A percentile compares a stretch with the other conserved stretches of the same genome.
Conservation (phyloP, 1,284 basidiomycete genomes). For the Wolfiporia cocos region DNA sequence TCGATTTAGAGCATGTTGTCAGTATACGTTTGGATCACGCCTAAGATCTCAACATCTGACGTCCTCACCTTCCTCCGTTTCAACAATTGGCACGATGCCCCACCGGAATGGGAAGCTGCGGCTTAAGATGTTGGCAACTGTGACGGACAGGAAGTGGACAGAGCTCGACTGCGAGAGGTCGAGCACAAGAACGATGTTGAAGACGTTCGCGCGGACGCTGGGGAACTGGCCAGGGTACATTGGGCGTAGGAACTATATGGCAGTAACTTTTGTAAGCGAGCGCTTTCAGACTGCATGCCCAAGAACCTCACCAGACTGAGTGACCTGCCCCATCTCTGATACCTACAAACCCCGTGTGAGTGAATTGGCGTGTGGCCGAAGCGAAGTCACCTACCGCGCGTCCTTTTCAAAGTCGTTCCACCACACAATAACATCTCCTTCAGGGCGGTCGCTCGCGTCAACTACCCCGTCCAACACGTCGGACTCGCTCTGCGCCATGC, state of each 20-base stretch:
- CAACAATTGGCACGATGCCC: slow-evolving; percentile 74
- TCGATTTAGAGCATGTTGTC: background rate
- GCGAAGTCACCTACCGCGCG: slow-evolving; percentile 37
- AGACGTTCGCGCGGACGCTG: slow-evolving; percentile 65
- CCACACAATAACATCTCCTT: slow-evolving; percentile 68
- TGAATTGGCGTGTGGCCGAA: background rate
- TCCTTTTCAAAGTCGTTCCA: slow-evolving; percentile 94
- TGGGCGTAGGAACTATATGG: slow-evolving; percentile 57
- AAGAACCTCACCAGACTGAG: slow-evolving; percentile 38
- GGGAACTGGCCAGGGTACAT: slow-evolving; percentile 77
- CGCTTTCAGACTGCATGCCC: background rate
- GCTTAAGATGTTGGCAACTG: slow-evolving; percentile 65
- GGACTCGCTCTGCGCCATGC: slow-evolving; percentile 38
- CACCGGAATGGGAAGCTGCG: slow-evolving; percentile 75
- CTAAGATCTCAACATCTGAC: background rate
- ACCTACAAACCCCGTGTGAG: slow-evolving; percentile 28
- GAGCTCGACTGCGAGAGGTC: slow-evolving; percentile 66
- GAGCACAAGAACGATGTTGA: slow-evolving; percentile 75
- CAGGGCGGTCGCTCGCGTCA: slow-evolving; percentile 83
- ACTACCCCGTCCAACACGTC: slow-evolving; percentile 71
- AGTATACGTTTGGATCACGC: background rate
- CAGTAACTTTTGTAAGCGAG: background rate
- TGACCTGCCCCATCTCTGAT: slow-evolving; percentile 47
- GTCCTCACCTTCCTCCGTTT: slow-evolving; percentile 48
- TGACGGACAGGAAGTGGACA: slow-evolving; percentile 55